Conservation (phyloP, 2,329 filamentous ascomycete species). For the Pezicula neosporulosa region DNA sequence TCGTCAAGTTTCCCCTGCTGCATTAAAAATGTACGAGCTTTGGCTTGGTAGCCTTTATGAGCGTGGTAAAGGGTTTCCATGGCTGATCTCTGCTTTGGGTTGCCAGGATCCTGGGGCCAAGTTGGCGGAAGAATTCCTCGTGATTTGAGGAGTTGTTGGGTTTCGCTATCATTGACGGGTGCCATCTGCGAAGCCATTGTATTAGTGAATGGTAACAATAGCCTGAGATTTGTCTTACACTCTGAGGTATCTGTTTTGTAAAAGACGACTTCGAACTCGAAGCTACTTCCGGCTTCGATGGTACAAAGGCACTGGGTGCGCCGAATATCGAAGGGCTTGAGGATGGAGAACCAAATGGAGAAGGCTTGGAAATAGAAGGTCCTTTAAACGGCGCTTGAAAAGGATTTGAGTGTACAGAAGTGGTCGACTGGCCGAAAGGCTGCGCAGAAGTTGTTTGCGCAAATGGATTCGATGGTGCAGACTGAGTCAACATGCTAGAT, state of each 20-base stretch:
- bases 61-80: conserved; percentile 53
- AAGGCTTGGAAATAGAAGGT: too few species aligned
- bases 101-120: conserved; percentile 54
- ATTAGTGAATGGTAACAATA: neutral
- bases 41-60: conserved; percentile 54
- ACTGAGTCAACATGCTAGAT: conserved; percentile 14
- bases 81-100: conserved; percentile 44
- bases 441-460: neutral
- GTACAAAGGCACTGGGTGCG: conserved; percentile 2
- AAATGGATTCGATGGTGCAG: conserved; percentile 1
- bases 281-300: neutral
- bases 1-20: conserved; percentile 61
- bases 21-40: conserved; percentile 54
- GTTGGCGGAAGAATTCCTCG: conserved; percentile 42
- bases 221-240: too few species aligned
- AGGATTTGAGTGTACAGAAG: too few species aligned
- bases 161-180: neutral
- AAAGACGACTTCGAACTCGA: too few species aligned
- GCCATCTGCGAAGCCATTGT: neutral
- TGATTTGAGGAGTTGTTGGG: neutral
- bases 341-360: neutral
- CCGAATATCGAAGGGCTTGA: neutral
- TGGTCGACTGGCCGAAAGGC: too few species aligned
- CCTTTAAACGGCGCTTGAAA: too few species aligned
- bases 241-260: too few species aligned